These are phyloP conservation scores for Crassisporium funariophilum DNA, from an alignment of 768 basidiomycete genomes.

Conservation along the genomic window DNA sequence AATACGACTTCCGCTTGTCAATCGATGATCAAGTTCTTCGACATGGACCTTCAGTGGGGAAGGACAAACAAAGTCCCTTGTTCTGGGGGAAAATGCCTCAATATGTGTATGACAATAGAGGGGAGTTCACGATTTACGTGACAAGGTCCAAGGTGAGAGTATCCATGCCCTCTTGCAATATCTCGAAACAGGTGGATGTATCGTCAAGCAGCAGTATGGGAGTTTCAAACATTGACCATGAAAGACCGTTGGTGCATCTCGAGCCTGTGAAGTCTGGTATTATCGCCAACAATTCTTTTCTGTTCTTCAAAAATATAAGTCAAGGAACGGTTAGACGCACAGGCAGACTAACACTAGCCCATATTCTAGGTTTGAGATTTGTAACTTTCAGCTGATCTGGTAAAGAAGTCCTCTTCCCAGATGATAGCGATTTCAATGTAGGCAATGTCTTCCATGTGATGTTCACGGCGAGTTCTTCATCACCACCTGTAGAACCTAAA, in stretches of 20 bases:
- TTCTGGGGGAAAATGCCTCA: conserved; percentile 8
- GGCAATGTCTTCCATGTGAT: background rate
- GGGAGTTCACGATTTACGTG: conserved; percentile 15
- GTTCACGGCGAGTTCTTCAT: too few relatives aligned
- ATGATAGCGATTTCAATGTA: background rate
- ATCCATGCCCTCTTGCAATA: conserved; percentile 15
- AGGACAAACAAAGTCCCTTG: conserved; percentile 15
- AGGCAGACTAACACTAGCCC: conserved; percentile 27
- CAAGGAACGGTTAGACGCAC: background rate
- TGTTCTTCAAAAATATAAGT: conserved; percentile 20
- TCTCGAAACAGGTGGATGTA: conserved; percentile 19
- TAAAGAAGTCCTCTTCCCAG: background rate
- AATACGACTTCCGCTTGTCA: too few relatives aligned
- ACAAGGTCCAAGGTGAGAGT: conserved; percentile 19
- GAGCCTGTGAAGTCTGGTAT: conserved; percentile 31
- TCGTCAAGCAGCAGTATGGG: conserved; percentile 32
- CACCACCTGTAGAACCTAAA: too few relatives aligned
- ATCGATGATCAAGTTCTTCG: too few relatives aligned
- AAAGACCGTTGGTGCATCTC: conserved; percentile 29
- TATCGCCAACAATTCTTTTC: conserved; percentile 30
- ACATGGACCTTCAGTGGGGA: conserved; percentile 2
- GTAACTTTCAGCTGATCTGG: background rate
- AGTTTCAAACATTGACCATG: conserved; percentile 26
- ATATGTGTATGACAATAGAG: too few relatives aligned
- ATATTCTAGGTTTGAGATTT: conserved; percentile 24